Evolutionary conservation across 305 asterid species (phyloP).

Genomic region (Ajuga reptans): DNA sequence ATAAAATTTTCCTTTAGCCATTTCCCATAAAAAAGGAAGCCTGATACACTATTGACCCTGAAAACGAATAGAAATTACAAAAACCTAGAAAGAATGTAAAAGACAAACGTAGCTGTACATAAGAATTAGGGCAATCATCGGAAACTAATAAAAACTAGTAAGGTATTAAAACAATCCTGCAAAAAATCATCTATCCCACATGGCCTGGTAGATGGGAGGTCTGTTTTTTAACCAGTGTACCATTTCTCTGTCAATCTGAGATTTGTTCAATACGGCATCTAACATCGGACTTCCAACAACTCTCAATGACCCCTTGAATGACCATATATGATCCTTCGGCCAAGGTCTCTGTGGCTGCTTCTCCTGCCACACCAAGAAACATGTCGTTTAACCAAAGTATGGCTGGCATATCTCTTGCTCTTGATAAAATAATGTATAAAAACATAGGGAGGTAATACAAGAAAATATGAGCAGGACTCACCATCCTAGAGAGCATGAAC

Average conservation of each 20-base stretch:
- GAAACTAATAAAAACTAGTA: constrained; percentile 17
- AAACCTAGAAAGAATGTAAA: constrained; percentile 29
- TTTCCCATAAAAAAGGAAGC: constrained; percentile 17
- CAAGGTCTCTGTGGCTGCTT: constrained; percentile 85
- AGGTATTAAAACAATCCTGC: constrained; percentile 20
- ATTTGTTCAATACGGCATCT: constrained; percentile 59
- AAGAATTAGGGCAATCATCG: constrained; percentile 32
- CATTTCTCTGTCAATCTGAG: constrained; percentile 64
- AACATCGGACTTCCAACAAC: constrained; percentile 84
- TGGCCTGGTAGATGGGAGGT: constrained; percentile 61
- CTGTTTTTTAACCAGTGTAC: constrained; percentile 85
- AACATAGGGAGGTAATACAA: neutral
- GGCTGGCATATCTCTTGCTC: no score
- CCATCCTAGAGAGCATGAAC: constrained; percentile 88
- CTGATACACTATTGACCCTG: constrained; percentile 18
- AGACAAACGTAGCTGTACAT: constrained; percentile 36
- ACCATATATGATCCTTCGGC: constrained; percentile 92
- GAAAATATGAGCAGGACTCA: constrained; percentile 24
- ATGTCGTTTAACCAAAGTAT: neutral
- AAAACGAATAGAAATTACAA: constrained; percentile 33
- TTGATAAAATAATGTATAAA: neutral
- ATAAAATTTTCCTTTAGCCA: constrained; percentile 18
- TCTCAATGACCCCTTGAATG: constrained; percentile 55
- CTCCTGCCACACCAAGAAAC: constrained; percentile 50
- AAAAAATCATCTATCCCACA: constrained; percentile 83